These are phyloP conservation scores for Euphorbia tirucalli DNA, from an alignment of 345 rosid genomes.

Conservation along the genomic window DNA sequence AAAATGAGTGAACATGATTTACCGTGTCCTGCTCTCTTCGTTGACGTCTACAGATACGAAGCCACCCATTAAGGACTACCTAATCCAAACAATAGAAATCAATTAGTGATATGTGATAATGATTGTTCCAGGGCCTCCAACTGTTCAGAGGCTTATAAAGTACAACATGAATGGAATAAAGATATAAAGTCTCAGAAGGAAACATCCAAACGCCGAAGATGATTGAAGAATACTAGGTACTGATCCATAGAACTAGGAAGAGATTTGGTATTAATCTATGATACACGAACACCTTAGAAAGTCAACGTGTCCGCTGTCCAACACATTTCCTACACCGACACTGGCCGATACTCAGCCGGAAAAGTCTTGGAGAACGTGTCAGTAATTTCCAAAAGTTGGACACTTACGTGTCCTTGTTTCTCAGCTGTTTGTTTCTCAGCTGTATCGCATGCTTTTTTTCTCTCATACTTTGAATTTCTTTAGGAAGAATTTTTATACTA, in stretches of 20 bases:
- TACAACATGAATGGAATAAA: neutral
- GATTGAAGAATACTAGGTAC: neutral
- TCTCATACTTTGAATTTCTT: too few relatives aligned
- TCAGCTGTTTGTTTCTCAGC: too few relatives aligned
- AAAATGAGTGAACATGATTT: slow-evolving; percentile 13
- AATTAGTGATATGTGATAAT: slow-evolving; percentile 17
- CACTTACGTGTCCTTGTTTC: too few relatives aligned
- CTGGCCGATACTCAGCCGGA: too few relatives aligned
- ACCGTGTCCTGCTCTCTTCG: slow-evolving; percentile 88
- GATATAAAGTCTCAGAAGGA: neutral
- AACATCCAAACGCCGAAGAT: neutral
- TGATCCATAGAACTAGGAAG: neutral
- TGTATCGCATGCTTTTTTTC: too few relatives aligned
- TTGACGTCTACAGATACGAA: slow-evolving; percentile 74
- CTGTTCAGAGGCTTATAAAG: slow-evolving; percentile 3
- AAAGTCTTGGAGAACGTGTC: too few relatives aligned
- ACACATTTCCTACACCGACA: too few relatives aligned
- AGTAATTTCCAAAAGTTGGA: too few relatives aligned
- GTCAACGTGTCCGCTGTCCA: too few relatives aligned
- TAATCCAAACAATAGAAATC: slow-evolving; percentile 18
- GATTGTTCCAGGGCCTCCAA: slow-evolving; percentile 10
- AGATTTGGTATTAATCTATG: too few relatives aligned
- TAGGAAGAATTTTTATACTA: too few relatives aligned
- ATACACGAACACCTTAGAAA: too few relatives aligned
- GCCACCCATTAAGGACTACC: slow-evolving; percentile 91